Conservation (phyloP, 306 rosid species). For the Sicyos baderoa region DNA sequence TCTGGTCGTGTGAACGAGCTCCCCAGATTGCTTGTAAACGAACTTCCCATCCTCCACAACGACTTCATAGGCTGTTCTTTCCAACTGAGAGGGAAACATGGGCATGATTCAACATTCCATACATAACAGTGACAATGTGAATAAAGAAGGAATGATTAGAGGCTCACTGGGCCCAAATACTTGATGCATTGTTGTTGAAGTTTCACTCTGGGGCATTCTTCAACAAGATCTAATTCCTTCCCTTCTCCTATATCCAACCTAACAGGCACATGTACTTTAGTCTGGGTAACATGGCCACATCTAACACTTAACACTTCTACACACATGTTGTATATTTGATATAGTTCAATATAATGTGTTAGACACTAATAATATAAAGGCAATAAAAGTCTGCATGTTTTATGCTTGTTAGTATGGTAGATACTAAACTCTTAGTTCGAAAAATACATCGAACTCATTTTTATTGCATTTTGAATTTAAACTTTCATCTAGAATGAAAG, state of each 20-base stretch:
- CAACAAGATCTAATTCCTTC: conserved; percentile 30
- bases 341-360: not conserved
- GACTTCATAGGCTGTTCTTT: conserved; percentile 30
- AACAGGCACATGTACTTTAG: not conserved
- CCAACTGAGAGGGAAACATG: conserved; percentile 24
- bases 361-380: not conserved
- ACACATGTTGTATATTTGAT: not conserved
- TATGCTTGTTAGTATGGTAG: not conserved
- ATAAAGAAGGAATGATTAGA: not conserved
- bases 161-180: conserved; percentile 35
- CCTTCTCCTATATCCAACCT: conserved; percentile 44
- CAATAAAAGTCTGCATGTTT: not conserved
- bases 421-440: not conserved
- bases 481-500: not conserved
- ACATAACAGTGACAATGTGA: not conserved
- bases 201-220: conserved; percentile 30
- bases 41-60: conserved; percentile 27
- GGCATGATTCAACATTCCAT: not conserved
- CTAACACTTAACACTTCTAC: not conserved
- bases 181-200: conserved; percentile 34
- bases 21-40: conserved; percentile 23
- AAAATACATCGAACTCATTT: not conserved
- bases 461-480: not conserved
- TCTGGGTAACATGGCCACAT: not conserved
- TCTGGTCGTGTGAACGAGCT: conserved; percentile 27